Conservation (phyloP, 306 rosid genomes). For the Castanea crenata region DNA sequence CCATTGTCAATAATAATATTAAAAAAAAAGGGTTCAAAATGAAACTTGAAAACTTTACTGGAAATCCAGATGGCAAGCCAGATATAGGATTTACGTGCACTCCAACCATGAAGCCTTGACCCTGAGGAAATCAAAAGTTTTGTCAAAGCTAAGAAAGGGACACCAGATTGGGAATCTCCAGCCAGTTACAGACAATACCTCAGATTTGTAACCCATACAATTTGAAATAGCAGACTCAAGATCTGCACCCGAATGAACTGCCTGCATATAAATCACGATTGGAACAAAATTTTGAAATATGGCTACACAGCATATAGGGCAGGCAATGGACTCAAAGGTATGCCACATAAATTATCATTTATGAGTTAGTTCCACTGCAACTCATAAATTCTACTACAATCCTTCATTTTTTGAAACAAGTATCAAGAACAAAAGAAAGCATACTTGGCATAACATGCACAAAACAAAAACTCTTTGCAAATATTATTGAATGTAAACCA, state of each 20-base stretch:
- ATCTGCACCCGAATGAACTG: conserved; percentile 99
- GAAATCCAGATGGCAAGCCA: conserved; percentile 88
- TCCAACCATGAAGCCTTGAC: conserved; percentile 99
- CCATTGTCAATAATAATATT: neutral
- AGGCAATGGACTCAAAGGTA: conserved; percentile 25
- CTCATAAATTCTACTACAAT: neutral
- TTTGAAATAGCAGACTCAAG: conserved; percentile 84
- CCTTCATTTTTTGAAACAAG: neutral
- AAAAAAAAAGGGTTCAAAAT: conserved; percentile 2
- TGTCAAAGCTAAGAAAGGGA: conserved; percentile 24
- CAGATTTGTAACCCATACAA: conserved; percentile 83
- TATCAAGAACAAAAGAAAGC: conserved; percentile 20
- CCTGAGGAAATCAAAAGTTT: conserved; percentile 52
- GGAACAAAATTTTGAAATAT: conserved; percentile 14
- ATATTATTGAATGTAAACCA: conserved; percentile 7
- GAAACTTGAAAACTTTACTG: conserved; percentile 52
- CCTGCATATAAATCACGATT: conserved; percentile 50
- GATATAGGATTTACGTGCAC: conserved; percentile 86
- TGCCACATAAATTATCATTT: neutral
- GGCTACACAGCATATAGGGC: conserved; percentile 14
- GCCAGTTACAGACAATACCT: conserved; percentile 52
- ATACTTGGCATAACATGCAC: neutral
- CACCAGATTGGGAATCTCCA: conserved; percentile 14
- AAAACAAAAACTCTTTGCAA: conserved; percentile 1
- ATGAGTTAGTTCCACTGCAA: neutral